These are phyloP conservation scores for Calocera viscosa DNA, from an alignment of 768 basidiomycete species.

Conservation along the genomic window DNA sequence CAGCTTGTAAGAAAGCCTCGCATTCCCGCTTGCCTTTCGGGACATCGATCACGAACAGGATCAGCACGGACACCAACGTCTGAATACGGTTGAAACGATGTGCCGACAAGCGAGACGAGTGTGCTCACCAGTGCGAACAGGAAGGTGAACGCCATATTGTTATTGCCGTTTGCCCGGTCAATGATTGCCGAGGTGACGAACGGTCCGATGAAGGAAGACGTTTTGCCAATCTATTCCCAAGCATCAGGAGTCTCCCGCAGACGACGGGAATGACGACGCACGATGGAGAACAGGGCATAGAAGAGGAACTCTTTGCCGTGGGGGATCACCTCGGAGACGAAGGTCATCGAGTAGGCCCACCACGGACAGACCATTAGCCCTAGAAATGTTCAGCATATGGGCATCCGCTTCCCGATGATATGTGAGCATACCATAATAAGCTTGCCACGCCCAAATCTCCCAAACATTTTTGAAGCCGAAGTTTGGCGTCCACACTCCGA, in stretches of 20 bases:
- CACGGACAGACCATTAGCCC: constrained; percentile 65
- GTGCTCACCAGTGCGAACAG: constrained; percentile 49
- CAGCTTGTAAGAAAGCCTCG: constrained; percentile 46
- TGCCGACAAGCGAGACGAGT: not conserved
- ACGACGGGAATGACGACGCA: constrained; percentile 22
- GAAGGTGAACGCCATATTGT: constrained; percentile 67
- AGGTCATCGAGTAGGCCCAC: constrained; percentile 72
- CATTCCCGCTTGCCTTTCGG: constrained; percentile 53
- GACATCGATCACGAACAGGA: constrained; percentile 51
- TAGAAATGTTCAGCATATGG: not conserved
- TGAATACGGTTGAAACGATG: constrained; percentile 23
- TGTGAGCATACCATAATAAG: not conserved
- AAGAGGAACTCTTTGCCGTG: constrained; percentile 60
- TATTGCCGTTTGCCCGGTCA: constrained; percentile 50
- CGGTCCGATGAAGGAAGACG: constrained; percentile 64
- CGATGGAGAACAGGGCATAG: constrained; percentile 62
- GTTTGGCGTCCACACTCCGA: constrained; percentile 58
- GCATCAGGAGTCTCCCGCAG: not conserved
- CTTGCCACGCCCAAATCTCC: constrained; percentile 47
- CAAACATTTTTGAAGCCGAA: constrained; percentile 76
- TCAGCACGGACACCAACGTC: constrained; percentile 41
- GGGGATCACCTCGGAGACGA: constrained; percentile 70
- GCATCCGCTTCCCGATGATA: not conserved
- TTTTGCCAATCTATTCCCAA: constrained; percentile 48
- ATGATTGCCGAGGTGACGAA: constrained; percentile 66